Evolutionary conservation across 345 rosid species (phyloP).

Genomic region (Geranium brycei): DNA sequence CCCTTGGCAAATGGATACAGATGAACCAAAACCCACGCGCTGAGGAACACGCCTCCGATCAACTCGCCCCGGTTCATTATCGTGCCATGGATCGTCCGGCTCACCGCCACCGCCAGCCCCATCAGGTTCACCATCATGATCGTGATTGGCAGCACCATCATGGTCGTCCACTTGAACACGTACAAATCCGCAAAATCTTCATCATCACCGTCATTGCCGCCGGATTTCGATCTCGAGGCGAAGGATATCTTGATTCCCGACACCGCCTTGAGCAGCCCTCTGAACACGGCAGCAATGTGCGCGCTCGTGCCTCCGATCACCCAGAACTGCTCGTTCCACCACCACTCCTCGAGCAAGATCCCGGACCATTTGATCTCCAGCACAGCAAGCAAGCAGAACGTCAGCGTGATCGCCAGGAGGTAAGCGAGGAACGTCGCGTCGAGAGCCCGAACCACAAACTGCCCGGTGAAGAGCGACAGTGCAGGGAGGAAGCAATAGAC

Average conservation of each 20-base stretch:
- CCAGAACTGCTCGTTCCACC: slow-evolving; percentile 94
- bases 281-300: slow-evolving; percentile 68
- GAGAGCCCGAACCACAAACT: slow-evolving; percentile 52
- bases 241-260: slow-evolving; percentile 77
- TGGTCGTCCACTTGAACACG: slow-evolving; percentile 57
- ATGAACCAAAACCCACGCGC: slow-evolving; percentile 72
- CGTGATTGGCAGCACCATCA: slow-evolving; percentile 67
- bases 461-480: slow-evolving; percentile 50
- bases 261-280: slow-evolving; percentile 64
- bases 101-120: slow-evolving; percentile 48
- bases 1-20: slow-evolving; percentile 80
- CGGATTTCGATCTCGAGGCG: slow-evolving; percentile 58
- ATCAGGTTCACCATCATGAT: slow-evolving; percentile 67
- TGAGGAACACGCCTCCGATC: slow-evolving; percentile 67
- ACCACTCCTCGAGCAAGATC: slow-evolving; percentile 66
- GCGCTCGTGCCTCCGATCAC: slow-evolving; percentile 85
- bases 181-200: slow-evolving; percentile 68
- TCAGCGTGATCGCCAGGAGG: slow-evolving; percentile 45
- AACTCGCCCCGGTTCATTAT: slow-evolving; percentile 50
- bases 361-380: slow-evolving; percentile 85
- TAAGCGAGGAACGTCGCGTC: slow-evolving; percentile 40
- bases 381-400: slow-evolving; percentile 49
- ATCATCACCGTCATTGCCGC: slow-evolving; percentile 43
- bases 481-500: slow-evolving; percentile 86
- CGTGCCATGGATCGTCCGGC: slow-evolving; percentile 37